Conservation (phyloP, 108 stramenopile species). For the Nitzschia palea region DNA sequence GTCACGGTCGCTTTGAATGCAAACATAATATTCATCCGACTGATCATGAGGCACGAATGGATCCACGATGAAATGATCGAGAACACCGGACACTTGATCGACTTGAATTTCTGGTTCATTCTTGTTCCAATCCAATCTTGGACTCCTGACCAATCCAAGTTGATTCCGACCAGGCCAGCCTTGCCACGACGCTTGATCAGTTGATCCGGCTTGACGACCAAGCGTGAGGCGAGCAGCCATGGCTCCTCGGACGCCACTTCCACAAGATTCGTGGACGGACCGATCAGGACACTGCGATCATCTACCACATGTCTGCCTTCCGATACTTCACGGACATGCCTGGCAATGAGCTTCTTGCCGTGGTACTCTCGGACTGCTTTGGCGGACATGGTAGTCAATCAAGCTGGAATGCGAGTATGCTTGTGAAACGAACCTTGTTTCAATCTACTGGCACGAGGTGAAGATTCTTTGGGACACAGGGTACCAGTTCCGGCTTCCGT, state of each 20-base stretch:
- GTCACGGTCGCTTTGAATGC: constrained; percentile 76
- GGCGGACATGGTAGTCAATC: too few relatives aligned
- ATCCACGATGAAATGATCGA: constrained; percentile 88
- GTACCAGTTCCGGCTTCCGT: too few relatives aligned
- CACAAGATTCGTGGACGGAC: constrained; percentile 43
- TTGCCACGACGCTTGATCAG: constrained; percentile 92
- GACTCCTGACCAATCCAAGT: constrained; percentile 69
- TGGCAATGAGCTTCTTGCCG: constrained; percentile 83
- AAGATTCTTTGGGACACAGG: too few relatives aligned
- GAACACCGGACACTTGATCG: constrained; percentile 62
- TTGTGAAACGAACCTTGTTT: too few relatives aligned
- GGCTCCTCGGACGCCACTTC: constrained; percentile 52
- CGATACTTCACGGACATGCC: constrained; percentile 58
- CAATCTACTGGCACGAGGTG: too few relatives aligned
- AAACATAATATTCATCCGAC: constrained; percentile 89
- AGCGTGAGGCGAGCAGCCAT: constrained; percentile 57
- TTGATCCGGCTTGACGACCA: constrained; percentile 94
- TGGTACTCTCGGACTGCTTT: constrained; percentile 88
- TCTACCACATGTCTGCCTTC: constrained; percentile 60
- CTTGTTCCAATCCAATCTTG: constrained; percentile 76
- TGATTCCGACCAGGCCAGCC: constrained; percentile 86
- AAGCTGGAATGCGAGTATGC: too few relatives aligned
- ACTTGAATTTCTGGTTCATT: constrained; percentile 67
- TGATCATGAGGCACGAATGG: constrained; percentile 85
- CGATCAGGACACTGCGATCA: constrained; percentile 56